These are phyloP conservation scores for Mentha longifolia DNA, from an alignment of 257 asterid genomes.

Conservation along the genomic window DNA sequence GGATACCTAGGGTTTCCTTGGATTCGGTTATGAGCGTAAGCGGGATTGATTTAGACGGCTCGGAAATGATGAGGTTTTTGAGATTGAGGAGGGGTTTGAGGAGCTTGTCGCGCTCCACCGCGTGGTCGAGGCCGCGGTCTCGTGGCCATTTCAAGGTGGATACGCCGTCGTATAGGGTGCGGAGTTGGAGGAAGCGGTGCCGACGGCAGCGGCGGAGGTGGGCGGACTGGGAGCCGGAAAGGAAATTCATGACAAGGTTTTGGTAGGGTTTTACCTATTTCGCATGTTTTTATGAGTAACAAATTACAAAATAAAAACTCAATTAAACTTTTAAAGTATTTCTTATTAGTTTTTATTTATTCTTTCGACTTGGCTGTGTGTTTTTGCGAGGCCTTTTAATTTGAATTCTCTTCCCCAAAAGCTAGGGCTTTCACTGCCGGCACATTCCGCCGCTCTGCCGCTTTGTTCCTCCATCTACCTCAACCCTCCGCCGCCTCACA, in stretches of 20 bases:
- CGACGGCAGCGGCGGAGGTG: slow-evolving; percentile 39
- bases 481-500: not conserved
- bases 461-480: not conserved
- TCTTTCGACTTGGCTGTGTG: too few species aligned
- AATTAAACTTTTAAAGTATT: too few species aligned
- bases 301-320: not conserved
- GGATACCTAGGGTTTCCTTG: slow-evolving; percentile 60
- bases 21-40: slow-evolving; percentile 59
- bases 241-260: slow-evolving; percentile 52
- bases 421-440: not conserved
- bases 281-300: not conserved
- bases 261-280: slow-evolving; percentile 42
- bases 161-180: slow-evolving; percentile 58
- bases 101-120: slow-evolving; percentile 76
- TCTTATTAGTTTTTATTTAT: too few species aligned
- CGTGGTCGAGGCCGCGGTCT: slow-evolving; percentile 94
- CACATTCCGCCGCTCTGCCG: not conserved
- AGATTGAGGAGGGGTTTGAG: slow-evolving; percentile 72
- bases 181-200: slow-evolving; percentile 45
- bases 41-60: slow-evolving; percentile 80
- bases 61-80: slow-evolving; percentile 69
- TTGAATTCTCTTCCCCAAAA: not conserved
- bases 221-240: slow-evolving; percentile 41
- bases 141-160: slow-evolving; percentile 61
- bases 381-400: too few species aligned